Percentiles rank a stretch among this genome's conserved stretches.
Evolutionary conservation across 495 filamentous ascomycete species (phyloP).

Genomic region (Evernia prunastri): DNA sequence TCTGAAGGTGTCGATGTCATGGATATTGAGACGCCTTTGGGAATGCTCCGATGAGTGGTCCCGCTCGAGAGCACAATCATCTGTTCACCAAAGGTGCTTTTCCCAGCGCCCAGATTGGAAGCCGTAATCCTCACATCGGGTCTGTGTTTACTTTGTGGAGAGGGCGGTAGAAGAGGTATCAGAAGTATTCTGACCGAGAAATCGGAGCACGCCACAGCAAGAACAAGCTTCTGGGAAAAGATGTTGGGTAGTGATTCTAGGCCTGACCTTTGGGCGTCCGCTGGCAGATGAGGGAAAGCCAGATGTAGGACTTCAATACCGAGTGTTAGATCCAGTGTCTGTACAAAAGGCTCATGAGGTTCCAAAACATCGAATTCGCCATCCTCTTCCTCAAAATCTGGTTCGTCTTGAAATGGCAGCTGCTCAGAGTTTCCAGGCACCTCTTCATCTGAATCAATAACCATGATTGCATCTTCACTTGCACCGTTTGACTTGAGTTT

Average conservation of each 20-base stretch:
- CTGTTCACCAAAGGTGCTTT: conserved; percentile 56
- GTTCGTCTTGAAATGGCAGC: conserved; percentile 43
- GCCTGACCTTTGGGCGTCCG: conserved; percentile 37
- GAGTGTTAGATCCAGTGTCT: conserved; percentile 61
- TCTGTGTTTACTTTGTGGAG: conserved; percentile 41
- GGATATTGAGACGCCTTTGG: conserved; percentile 60
- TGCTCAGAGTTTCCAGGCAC: conserved; percentile 35
- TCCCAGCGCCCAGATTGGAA: conserved; percentile 41
- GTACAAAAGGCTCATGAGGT: conserved; percentile 51
- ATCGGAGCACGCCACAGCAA: conserved; percentile 66
- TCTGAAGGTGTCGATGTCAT: conserved; percentile 42
- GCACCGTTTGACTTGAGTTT: conserved; percentile 33
- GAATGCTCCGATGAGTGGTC: conserved; percentile 52
- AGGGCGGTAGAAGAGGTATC: conserved; percentile 67
- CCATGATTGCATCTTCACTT: conserved; percentile 58
- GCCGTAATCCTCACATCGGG: conserved; percentile 30
- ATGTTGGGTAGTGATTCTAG: conserved; percentile 54
- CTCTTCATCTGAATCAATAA: conserved; percentile 77
- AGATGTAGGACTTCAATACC: conserved; percentile 56
- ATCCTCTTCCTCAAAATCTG: conserved; percentile 52
- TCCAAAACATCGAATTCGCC: conserved; percentile 50
- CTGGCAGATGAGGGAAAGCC: conserved; percentile 51
- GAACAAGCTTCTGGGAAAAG: conserved; percentile 58
- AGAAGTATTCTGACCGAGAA: conserved; percentile 61
- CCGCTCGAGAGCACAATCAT: conserved; percentile 46